Evolutionary conservation across 192 early-diverging fungal species (phyloP), one percentile per base, ranked within the genome.

Genomic region (Umbelopsis isabellina): DNA sequence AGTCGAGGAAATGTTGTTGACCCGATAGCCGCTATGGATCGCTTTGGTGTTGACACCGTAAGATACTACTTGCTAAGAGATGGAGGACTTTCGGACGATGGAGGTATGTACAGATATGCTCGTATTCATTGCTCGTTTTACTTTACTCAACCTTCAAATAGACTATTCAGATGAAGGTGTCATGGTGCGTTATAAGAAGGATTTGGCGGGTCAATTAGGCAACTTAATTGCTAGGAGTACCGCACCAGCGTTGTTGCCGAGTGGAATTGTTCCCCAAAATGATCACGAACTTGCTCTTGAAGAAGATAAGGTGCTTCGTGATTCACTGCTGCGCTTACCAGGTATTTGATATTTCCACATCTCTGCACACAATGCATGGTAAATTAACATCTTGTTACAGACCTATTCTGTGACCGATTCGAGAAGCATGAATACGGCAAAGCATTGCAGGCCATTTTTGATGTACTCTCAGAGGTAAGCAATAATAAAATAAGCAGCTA

Each of bases 51-150:
- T 6, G 97, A 99, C 70, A 74, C 94, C 8, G 84, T 97, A 20
- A 88, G 96, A 35, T 99, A 92, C 67, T 99, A 89, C 77, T 83
- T 99, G 41, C 88, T 97, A 69, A 90, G 93, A 27, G 92, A 97
- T 82, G 95, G 97, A 44, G 94, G 95, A 1, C 83, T 97, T 49
- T 84, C 84, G 12, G 82, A 96, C 70, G 97, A 99, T 69, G 86
- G 90, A 44, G 91, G 89, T 87, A 81, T 73, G 45, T 9, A 33
- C 8, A 10, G 18, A 3, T 46, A 30, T 46, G 22, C 2, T 21
- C 35, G n/a, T 41, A 23, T 66, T n/a, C n/a, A 51, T 16, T 41
- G n/a, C 35, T 18, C n/a, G 21, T 66, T 52, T 67, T 55, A 7
- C 21, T 69, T 64, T 41, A 25, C 20, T n/a, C 20, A 72, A 3